These are phyloP conservation scores for Dioscorea alata DNA, from an alignment of 106 monocot species.

Conservation along the genomic window DNA sequence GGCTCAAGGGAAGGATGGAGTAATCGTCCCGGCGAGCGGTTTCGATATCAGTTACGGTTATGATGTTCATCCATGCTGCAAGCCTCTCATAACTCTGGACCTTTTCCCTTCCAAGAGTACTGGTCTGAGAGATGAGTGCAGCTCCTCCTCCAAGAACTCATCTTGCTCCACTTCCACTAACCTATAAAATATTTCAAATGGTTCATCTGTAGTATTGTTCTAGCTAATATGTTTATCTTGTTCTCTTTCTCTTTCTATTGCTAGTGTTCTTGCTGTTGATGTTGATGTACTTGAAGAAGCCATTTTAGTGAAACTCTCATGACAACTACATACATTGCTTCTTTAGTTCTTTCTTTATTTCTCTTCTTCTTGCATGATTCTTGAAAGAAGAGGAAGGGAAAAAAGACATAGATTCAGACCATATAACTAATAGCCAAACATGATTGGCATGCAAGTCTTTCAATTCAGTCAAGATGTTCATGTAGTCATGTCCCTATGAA, in stretches of 20 bases:
- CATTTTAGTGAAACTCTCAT: not conserved
- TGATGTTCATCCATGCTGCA: conserved; percentile 20
- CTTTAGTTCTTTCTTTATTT: not conserved
- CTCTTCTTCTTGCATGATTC: too few relatives aligned
- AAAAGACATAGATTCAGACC: too few relatives aligned
- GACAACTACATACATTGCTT: conserved; percentile 10
- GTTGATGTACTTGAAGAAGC: not conserved
- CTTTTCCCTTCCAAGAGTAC: conserved; percentile 67
- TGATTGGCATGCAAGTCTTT: too few relatives aligned
- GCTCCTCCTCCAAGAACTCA: conserved; percentile 46
- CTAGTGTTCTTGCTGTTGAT: not conserved
- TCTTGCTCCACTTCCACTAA: conserved; percentile 56
- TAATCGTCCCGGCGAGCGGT: not conserved
- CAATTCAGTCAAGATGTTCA: not conserved
- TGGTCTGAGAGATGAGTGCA: conserved; percentile 48
- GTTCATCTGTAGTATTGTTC: too few relatives aligned
- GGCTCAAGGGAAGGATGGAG: not conserved
- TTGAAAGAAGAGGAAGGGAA: too few relatives aligned
- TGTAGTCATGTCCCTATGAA: not conserved
- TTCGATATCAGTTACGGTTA: conserved; percentile 2
- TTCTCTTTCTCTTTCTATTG: not conserved
- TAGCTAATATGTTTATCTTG: not conserved
- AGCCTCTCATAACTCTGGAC: conserved; percentile 56
- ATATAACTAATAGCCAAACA: too few relatives aligned
- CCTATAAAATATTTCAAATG: too few relatives aligned